Conservation (phyloP, 306 rosid genomes). For the Hylodesmum podocarpum region DNA sequence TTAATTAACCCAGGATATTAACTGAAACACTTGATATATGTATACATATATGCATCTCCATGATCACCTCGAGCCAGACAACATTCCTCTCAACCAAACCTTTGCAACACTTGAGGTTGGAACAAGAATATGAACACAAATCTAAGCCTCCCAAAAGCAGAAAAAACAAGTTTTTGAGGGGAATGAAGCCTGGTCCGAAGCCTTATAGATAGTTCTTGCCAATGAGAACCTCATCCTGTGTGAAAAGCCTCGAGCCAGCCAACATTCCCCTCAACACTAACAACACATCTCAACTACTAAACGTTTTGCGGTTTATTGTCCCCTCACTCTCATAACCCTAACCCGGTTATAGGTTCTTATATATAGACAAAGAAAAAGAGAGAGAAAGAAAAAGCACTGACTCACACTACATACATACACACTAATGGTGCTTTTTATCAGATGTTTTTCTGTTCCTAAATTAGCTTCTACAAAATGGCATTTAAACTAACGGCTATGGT, state of each 20-base stretch:
- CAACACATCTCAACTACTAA: not conserved
- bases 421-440: slow-evolving; percentile 32
- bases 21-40: slow-evolving; percentile 7
- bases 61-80: slow-evolving; percentile 90
- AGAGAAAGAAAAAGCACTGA: slow-evolving; percentile 33
- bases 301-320: not conserved
- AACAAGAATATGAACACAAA: not conserved
- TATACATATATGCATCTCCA: not conserved
- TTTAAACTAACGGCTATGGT: slow-evolving; percentile 27
- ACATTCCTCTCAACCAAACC: slow-evolving; percentile 81
- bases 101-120: slow-evolving; percentile 23
- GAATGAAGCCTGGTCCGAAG: slow-evolving; percentile 97
- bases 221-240: slow-evolving; percentile 8
- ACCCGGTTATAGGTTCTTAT: slow-evolving; percentile 30
- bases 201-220: slow-evolving; percentile 40
- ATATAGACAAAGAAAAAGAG: slow-evolving; percentile 25
- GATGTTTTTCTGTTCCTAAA: slow-evolving; percentile 40
- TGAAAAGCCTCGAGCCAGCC: slow-evolving; percentile 88
- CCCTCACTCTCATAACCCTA: slow-evolving; percentile 49
- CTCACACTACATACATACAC: slow-evolving; percentile 22
- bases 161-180: slow-evolving; percentile 46
- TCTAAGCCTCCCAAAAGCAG: not conserved
- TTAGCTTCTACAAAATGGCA: slow-evolving; percentile 50
- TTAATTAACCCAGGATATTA: not conserved
- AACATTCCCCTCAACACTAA: slow-evolving; percentile 70